A percentile compares a stretch with the other conserved stretches of the same genome.
Conservation (phyloP, 2,329 filamentous ascomycete genomes). For the Elsinoe fawcettii region DNA sequence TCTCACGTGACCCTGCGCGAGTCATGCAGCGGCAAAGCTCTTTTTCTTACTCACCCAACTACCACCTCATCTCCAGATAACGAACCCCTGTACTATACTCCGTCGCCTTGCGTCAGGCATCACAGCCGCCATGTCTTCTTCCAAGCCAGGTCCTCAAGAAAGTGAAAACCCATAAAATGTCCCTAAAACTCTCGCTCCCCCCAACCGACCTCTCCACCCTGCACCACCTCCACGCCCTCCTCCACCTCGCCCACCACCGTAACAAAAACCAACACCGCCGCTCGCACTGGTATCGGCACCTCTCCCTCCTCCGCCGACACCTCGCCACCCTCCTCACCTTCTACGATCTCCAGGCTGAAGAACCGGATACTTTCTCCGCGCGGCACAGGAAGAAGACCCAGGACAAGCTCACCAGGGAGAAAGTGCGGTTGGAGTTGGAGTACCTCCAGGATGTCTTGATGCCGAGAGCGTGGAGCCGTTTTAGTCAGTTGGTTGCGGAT, state of each 20-base stretch:
- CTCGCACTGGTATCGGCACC: conserved; percentile 71
- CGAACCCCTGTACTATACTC: no score
- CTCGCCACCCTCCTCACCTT: conserved; percentile 46
- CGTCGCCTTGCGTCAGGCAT: no score
- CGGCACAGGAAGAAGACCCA: conserved; percentile 23
- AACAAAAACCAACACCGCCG: conserved; percentile 86
- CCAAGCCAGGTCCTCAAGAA: neutral
- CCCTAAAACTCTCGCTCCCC: conserved; percentile 13
- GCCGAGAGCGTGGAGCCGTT: conserved; percentile 30
- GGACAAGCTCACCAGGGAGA: conserved; percentile 18
- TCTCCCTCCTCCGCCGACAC: conserved; percentile 64
- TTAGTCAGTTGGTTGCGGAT: conserved; percentile 39
- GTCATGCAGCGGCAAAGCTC: neutral
- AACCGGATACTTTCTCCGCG: conserved; percentile 25
- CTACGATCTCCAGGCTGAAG: conserved; percentile 20
- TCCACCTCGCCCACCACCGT: conserved; percentile 69
- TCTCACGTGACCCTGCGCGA: neutral
- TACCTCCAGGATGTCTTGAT: conserved; percentile 35
- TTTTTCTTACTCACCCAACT: neutral
- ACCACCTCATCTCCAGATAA: neutral
- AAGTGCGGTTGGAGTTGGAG: conserved; percentile 27
- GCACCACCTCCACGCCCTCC: conserved; percentile 44
- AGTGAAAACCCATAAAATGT: neutral
- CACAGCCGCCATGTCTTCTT: neutral
- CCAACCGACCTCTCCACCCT: conserved; percentile 16